These are phyloP conservation scores for Sugiyamaella boreocaroliniensis DNA, from an alignment of 805 yeast species.

Conservation along the genomic window DNA sequence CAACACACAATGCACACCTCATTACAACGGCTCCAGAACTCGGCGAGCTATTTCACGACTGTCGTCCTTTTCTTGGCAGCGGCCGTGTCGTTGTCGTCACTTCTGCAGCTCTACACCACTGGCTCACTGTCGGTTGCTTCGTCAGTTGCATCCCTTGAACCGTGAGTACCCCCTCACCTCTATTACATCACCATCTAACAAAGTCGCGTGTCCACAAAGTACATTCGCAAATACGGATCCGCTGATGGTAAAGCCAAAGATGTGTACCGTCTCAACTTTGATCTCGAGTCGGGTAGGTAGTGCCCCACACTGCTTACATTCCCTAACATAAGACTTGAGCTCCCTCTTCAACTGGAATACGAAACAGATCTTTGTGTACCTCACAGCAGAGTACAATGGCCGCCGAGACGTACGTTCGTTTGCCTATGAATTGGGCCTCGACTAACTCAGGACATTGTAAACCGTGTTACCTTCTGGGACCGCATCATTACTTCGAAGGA, in stretches of 20 bases:
- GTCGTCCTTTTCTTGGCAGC: conserved; percentile 26
- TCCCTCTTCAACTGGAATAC: conserved; percentile 94
- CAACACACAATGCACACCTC: conserved; percentile 29
- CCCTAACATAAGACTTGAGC: conserved; percentile 47
- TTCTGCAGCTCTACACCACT: conserved; percentile 22
- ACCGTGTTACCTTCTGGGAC: conserved; percentile 88
- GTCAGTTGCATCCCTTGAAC: conserved; percentile 15
- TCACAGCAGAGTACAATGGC: conserved; percentile 78
- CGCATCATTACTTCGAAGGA: conserved; percentile 55
- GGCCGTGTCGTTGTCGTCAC: conserved; percentile 25
- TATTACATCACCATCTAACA: no score
- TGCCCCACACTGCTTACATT: neutral
- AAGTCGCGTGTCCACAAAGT: conserved; percentile 29
- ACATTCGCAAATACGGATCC: conserved; percentile 64
- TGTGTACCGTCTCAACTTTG: conserved; percentile 64
- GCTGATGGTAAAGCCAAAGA: conserved; percentile 63
- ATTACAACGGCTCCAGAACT: conserved; percentile 30
- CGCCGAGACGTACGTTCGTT: conserved; percentile 23
- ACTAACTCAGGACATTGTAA: conserved; percentile 34
- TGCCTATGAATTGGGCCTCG: no score
- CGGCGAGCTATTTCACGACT: conserved; percentile 29
- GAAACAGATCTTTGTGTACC: conserved; percentile 86
- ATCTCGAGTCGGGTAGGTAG: conserved; percentile 42
- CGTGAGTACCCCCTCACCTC: no score
- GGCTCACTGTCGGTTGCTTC: conserved; percentile 22